These are phyloP conservation scores for Xylaria longipes DNA, from an alignment of 495 filamentous ascomycete genomes.

Conservation along the genomic window DNA sequence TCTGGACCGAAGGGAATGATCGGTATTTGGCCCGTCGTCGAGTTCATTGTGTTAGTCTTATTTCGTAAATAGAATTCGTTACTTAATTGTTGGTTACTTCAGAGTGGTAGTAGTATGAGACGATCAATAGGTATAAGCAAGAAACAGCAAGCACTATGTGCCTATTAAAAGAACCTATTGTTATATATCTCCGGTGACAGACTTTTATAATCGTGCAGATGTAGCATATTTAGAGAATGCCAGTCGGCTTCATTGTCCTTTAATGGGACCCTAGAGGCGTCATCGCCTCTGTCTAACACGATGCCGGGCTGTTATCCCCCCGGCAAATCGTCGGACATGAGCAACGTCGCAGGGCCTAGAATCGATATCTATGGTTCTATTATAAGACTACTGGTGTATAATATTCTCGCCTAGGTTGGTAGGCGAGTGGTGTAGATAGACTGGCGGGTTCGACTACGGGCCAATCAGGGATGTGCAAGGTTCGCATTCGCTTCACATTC, in stretches of 20 bases:
- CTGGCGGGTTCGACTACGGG: no score
- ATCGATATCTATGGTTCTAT: not conserved
- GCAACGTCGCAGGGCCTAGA: not conserved
- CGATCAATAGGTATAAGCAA: not conserved
- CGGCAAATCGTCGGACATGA: not conserved
- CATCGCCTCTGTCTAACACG: not conserved
- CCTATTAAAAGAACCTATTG: not conserved
- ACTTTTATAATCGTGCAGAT: not conserved
- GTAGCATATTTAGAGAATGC: not conserved
- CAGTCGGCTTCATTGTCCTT: not conserved
- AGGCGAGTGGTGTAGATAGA: not conserved
- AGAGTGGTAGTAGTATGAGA: not conserved
- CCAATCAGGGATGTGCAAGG: not conserved
- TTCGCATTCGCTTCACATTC: slow-evolving; percentile 20
- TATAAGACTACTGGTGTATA: not conserved
- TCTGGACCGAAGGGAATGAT: slow-evolving; percentile 39
- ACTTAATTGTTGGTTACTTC: not conserved
- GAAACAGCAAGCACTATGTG: not conserved
- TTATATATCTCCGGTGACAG: not conserved
- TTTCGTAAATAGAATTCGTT: not conserved
- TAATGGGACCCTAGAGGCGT: not conserved
- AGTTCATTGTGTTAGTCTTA: not conserved
- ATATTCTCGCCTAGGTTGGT: not conserved
- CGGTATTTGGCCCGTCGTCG: not conserved
- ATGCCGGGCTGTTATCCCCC: not conserved